A percentile compares a stretch with the other conserved stretches of the same genome.
phyloP scores from a whole-genome alignment of 768 basidiomycete species.

The Lactifluus subvellereus region DNA sequence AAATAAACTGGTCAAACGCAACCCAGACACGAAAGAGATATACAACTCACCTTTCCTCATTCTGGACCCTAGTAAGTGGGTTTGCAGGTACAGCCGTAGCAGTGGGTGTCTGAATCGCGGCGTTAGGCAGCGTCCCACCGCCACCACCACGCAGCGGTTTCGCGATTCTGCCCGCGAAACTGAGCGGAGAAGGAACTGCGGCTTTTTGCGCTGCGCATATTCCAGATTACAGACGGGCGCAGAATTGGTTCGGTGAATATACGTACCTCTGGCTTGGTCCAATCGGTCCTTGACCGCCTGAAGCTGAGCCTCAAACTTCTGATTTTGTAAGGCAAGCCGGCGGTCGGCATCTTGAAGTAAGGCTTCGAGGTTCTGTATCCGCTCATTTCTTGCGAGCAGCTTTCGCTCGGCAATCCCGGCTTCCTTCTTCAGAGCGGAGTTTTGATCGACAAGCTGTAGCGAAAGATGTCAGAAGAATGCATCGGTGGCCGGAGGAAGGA shows the following conservation, averaged over 20 bases:
- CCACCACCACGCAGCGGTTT: conserved; percentile 95
- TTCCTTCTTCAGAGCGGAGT: conserved; percentile 95
- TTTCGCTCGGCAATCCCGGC: conserved; percentile 96
- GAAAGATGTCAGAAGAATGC: conserved; percentile 12
- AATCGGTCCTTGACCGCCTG: conserved; percentile 88
- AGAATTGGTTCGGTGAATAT: background rate
- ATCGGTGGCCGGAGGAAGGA: conserved; percentile 1
- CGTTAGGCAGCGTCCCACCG: conserved; percentile 44
- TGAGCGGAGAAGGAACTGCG: conserved; percentile 61
- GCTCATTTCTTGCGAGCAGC: conserved; percentile 91
- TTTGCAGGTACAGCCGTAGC: conserved; percentile 49
- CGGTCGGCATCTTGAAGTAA: conserved; percentile 92
- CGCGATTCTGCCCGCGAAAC: conserved; percentile 84
- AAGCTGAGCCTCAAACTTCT: conserved; percentile 91
- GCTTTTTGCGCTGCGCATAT: conserved; percentile 65
- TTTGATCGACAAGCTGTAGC: conserved; percentile 91
- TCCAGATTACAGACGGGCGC: conserved; percentile 21
- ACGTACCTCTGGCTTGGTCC: conserved; percentile 83
- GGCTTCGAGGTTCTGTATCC: conserved; percentile 94
- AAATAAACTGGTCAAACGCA: conserved; percentile 10
- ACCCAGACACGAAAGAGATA: background rate
- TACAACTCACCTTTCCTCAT: conserved; percentile 55
- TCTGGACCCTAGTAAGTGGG: conserved; percentile 68
- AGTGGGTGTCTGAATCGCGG: conserved; percentile 37
- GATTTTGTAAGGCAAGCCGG: conserved; percentile 84